Evolutionary conservation across 257 asterid species (phyloP).

Genomic region (Handroanthus guayacan): DNA sequence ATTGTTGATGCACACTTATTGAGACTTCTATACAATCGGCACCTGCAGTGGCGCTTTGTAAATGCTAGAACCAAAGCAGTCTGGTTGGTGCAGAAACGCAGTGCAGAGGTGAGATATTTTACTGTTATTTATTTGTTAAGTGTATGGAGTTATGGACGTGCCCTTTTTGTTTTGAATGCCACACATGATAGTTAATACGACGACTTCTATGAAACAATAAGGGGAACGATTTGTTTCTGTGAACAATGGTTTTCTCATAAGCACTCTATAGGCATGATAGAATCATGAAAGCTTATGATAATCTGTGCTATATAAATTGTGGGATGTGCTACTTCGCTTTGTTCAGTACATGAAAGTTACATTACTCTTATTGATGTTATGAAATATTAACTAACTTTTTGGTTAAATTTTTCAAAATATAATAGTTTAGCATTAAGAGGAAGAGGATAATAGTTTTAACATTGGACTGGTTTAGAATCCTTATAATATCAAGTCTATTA

Average conservation of each 20-base stretch:
- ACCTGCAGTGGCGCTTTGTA: constrained; percentile 92
- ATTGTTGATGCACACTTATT: constrained; percentile 83
- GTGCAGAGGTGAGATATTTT: constrained; percentile 72
- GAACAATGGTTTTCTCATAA: neutral
- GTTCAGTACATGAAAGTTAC: neutral
- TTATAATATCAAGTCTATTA: constrained; percentile 1
- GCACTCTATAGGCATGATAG: neutral
- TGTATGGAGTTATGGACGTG: neutral
- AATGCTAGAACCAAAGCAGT: constrained; percentile 82
- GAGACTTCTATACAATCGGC: constrained; percentile 89
- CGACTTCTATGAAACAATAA: constrained; percentile 22
- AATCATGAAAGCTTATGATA: neutral
- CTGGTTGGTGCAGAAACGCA: constrained; percentile 71
- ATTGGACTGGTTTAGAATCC: constrained; percentile 6
- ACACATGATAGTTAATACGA: constrained; percentile 15
- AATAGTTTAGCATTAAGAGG: constrained; percentile 5
- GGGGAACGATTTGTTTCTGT: neutral
- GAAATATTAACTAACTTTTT: neutral
- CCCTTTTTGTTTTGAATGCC: neutral
- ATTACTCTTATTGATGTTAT: neutral
- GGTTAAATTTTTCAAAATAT: constrained; percentile 9
- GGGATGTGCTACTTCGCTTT: neutral
- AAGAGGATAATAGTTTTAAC: neutral
- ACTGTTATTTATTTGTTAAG: neutral
- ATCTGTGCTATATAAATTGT: constrained; percentile 1